Percentiles rank a stretch among this genome's conserved stretches.
Conservation (phyloP, 352 stramenopile genomes). For the Phytophthora europaea region DNA sequence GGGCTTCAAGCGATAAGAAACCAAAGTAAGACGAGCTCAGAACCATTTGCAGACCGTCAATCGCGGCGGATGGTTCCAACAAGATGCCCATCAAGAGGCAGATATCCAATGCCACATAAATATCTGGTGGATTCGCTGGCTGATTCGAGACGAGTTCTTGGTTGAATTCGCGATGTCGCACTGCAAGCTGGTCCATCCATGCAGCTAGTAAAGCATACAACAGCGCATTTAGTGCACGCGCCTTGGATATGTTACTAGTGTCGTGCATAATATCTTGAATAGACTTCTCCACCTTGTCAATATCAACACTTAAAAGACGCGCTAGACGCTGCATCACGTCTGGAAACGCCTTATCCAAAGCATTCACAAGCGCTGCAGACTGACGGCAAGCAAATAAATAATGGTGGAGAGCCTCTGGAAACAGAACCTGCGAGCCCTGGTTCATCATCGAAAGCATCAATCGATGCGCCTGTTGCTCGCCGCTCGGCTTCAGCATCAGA, state of each 20-base stretch:
- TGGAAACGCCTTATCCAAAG: conserved; percentile 42
- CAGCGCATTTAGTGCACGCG: conserved; percentile 41
- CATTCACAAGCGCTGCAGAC: conserved; percentile 29
- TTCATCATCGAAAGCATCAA: conserved; percentile 47
- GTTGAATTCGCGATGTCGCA: not conserved
- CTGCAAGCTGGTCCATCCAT: conserved; percentile 55
- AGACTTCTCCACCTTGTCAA: conserved; percentile 30
- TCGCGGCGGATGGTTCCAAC: conserved; percentile 42
- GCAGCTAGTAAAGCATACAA: conserved; percentile 41
- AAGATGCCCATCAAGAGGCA: conserved; percentile 57
- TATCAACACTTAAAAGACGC: conserved; percentile 31
- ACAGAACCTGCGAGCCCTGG: conserved; percentile 18
- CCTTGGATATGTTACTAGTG: conserved; percentile 44
- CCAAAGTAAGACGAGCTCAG: conserved; percentile 47
- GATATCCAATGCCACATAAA: conserved; percentile 58
- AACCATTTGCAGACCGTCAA: conserved; percentile 51
- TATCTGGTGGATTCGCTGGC: conserved; percentile 15
- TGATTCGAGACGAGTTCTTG: conserved; percentile 5
- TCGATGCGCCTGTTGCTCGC: conserved; percentile 23
- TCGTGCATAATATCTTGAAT: conserved; percentile 42
- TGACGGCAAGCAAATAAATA: conserved; percentile 46
- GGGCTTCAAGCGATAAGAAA: conserved; percentile 38
- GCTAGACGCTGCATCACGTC: conserved; percentile 46
- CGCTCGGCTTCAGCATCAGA: conserved; percentile 12
- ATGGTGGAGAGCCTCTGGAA: conserved; percentile 47